Conservation (phyloP, 495 filamentous ascomycete genomes). For the Aspergillus kassunensis region DNA sequence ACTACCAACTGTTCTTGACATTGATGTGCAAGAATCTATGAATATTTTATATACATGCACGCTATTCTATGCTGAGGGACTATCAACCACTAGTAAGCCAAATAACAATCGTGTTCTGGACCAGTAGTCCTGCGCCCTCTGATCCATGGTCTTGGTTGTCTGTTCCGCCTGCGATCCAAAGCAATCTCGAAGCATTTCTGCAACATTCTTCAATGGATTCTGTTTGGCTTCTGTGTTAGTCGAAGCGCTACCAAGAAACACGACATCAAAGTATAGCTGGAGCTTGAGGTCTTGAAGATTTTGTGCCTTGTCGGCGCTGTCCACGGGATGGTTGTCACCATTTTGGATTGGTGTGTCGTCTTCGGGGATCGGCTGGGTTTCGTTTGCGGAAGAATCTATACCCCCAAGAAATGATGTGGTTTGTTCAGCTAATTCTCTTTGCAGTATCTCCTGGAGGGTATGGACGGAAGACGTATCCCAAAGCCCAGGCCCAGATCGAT, state of each 20-base stretch:
- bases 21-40: not conserved
- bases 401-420: conserved; percentile 22
- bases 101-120: conserved; percentile 76
- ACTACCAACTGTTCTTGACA: too few species aligned
- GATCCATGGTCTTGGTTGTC: conserved; percentile 47
- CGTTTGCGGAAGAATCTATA: conserved; percentile 18
- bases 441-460: conserved; percentile 55
- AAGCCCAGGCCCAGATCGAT: conserved; percentile 65
- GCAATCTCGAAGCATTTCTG: conserved; percentile 42
- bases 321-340: conserved; percentile 5
- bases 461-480: conserved; percentile 73
- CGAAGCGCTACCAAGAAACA: conserved; percentile 57
- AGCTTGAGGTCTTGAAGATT: conserved; percentile 52
- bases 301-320: conserved; percentile 12
- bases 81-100: conserved; percentile 43
- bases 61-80: not conserved
- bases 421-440: conserved; percentile 26
- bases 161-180: conserved; percentile 38
- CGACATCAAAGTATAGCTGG: conserved; percentile 75
- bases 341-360: conserved; percentile 1
- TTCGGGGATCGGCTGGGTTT: conserved; percentile 9
- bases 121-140: conserved; percentile 68
- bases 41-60: not conserved
- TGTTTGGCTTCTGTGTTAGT: conserved; percentile 21
- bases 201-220: conserved; percentile 41